Evolutionary conservation across 176 grass and related monocot genomes (phyloP), one percentile per base, ranked within the genome.

Genomic region (Zea luxurians): DNA sequence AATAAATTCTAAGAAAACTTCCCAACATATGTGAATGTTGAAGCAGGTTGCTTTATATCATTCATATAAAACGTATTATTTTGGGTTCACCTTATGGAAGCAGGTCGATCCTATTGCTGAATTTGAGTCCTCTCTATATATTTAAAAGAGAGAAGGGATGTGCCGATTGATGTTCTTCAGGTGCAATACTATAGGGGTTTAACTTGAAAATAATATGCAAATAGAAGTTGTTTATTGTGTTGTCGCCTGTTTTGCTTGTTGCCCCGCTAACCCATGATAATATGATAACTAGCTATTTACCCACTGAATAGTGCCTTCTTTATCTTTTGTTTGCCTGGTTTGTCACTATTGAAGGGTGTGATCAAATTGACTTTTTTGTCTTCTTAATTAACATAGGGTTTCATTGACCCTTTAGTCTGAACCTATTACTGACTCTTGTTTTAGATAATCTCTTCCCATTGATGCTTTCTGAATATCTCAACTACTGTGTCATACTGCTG

Each of bases 311-410:
- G 50, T 71, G 8, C 15, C 12, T 53, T 20, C 16, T 79, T 73
- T 35, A 66, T 43, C 42, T 48, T 50, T 15, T 75, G 8, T 49
- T 69, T 68, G 13, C 46, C 70, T 72, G 10, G 17, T 79, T 79
- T 8, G 10, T 40, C 15, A 10, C 64, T 44, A 43, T 44, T 68
- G 37, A 60, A 67, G 0, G 50, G 8, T 42, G 10, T 61, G 10
- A 10, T 52, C 20, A 34, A 35, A 13, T 13, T 50, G 12, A 46
- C 4, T 43, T 67, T 10, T 67, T 43, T 40, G 62, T 13, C 70
- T 84, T 78, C 2, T 70, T 52, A 54, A 9, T 52, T 70, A 12
- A 17, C 59, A 65, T 63, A 36, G 15, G 20, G 41, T 10, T 12
- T 52, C 17, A 6, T 68, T 2, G 41, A 73, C 37, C 44, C 27